phyloP scores from a whole-genome alignment of 225 moss, liverwort and hornwort genomes.

The Bryum argenteum region DNA sequence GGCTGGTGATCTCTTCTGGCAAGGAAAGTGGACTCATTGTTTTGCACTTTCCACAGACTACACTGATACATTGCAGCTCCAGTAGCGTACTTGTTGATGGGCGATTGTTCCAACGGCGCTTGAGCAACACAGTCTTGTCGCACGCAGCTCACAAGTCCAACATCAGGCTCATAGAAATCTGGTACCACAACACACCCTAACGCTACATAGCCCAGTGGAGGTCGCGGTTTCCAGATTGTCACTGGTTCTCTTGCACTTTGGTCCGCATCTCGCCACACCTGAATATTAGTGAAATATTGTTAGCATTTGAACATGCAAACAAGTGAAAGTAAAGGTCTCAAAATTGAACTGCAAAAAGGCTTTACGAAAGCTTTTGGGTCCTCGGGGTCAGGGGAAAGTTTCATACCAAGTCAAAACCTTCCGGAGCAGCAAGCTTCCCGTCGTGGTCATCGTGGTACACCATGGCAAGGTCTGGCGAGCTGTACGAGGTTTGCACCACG shows the following conservation, averaged over 20 bases:
- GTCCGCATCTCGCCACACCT: constrained; percentile 92
- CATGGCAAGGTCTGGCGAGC: constrained; percentile 79
- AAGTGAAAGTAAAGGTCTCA: neutral
- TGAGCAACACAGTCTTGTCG: constrained; percentile 71
- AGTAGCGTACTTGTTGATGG: constrained; percentile 69
- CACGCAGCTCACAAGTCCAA: constrained; percentile 65
- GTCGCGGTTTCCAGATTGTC: constrained; percentile 90
- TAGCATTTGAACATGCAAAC: neutral
- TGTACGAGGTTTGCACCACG: constrained; percentile 79
- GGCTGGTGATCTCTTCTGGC: constrained; percentile 82
- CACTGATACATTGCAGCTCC: constrained; percentile 84
- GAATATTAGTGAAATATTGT: constrained; percentile 6
- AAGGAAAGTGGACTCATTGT: constrained; percentile 82
- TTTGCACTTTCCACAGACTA: constrained; percentile 94
- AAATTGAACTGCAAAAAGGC: too few relatives aligned
- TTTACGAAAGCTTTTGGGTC: too few relatives aligned
- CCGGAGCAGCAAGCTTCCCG: constrained; percentile 70
- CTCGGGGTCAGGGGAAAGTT: constrained; percentile 7
- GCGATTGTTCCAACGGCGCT: constrained; percentile 70
- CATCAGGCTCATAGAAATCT: constrained; percentile 89
- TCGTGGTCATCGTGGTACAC: constrained; percentile 82
- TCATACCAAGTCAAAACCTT: constrained; percentile 92
- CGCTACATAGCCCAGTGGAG: constrained; percentile 72
- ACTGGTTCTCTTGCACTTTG: constrained; percentile 75
- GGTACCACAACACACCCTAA: constrained; percentile 85